Percentiles rank a stretch among this genome's conserved stretches.
These are phyloP conservation scores for Fragilaria crotonensis DNA, from an alignment of 108 stramenopile species.

Conservation along the genomic window DNA sequence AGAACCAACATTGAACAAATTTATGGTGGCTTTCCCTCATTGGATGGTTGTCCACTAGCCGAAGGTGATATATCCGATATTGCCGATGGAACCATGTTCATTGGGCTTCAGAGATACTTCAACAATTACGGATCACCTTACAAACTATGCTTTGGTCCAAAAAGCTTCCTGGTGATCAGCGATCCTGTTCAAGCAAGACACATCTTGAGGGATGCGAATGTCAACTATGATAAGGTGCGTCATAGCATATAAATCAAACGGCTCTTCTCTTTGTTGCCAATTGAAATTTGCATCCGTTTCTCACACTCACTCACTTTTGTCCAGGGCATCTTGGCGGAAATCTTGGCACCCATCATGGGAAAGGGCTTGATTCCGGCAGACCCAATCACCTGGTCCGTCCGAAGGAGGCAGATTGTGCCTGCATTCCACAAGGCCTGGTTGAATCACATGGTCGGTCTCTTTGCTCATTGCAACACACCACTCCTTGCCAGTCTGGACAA, in stretches of 20 bases:
- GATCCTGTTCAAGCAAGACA: constrained; percentile 89
- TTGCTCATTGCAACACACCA: constrained; percentile 86
- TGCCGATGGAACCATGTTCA: constrained; percentile 89
- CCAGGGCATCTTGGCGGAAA: constrained; percentile 82
- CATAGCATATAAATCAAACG: constrained; percentile 21
- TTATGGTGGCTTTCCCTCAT: constrained; percentile 86
- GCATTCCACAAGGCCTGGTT: constrained; percentile 97
- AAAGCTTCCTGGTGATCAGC: constrained; percentile 89
- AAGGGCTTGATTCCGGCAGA: constrained; percentile 92
- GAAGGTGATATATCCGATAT: constrained; percentile 87
- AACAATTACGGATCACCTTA: constrained; percentile 78
- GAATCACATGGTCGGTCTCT: constrained; percentile 86
- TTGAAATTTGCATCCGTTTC: not conserved
- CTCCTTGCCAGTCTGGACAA: constrained; percentile 60
- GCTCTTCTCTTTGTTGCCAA: not conserved
- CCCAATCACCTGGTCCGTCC: constrained; percentile 89
- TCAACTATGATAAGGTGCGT: constrained; percentile 73
- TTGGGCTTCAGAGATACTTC: constrained; percentile 85
- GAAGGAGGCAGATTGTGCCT: constrained; percentile 89
- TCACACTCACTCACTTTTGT: too few relatives aligned
- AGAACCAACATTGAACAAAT: constrained; percentile 92
- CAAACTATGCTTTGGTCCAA: constrained; percentile 96
- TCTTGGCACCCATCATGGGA: constrained; percentile 90
- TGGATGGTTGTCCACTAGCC: constrained; percentile 89
- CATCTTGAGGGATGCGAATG: constrained; percentile 79